phyloP scores from a whole-genome alignment of 192 early-diverging fungal genomes.

The Spizellomyces sp. region DNA sequence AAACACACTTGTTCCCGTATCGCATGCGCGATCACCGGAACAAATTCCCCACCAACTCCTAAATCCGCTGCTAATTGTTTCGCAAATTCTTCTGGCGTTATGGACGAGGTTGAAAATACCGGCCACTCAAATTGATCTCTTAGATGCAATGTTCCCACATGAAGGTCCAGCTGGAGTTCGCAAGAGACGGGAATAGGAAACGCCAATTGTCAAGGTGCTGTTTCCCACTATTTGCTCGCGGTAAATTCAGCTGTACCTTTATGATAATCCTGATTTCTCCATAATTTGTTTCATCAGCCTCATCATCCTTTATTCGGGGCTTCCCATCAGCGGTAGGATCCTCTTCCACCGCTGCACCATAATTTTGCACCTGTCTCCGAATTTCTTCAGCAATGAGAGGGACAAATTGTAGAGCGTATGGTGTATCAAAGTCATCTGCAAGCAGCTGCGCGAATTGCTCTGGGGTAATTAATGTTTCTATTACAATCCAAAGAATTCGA shows the following conservation, averaged over 20 bases:
- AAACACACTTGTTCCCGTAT: slow-evolving; percentile 74
- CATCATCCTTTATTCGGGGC: slow-evolving; percentile 29
- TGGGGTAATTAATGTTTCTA: slow-evolving; percentile 46
- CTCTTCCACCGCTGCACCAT: slow-evolving; percentile 39
- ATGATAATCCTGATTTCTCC: slow-evolving; percentile 44
- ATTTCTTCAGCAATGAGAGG: slow-evolving; percentile 72
- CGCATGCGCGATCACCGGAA: slow-evolving; percentile 70
- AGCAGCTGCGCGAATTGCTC: slow-evolving; percentile 45
- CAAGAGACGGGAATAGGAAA: neutral
- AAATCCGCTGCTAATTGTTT: slow-evolving; percentile 67
- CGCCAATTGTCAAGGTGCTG: neutral
- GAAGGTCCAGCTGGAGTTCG: slow-evolving; percentile 68
- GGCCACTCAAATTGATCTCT: slow-evolving; percentile 96
- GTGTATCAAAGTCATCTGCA: slow-evolving; percentile 42
- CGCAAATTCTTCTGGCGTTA: slow-evolving; percentile 74
- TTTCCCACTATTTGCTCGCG: neutral
- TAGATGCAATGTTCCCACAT: slow-evolving; percentile 78
- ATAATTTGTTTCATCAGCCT: slow-evolving; percentile 20
- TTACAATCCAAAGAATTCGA: neutral
- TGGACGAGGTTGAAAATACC: slow-evolving; percentile 57
- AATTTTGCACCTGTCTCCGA: slow-evolving; percentile 68
- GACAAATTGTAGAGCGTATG: slow-evolving; percentile 53
- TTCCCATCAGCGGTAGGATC: slow-evolving; percentile 32
- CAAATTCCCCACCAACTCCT: slow-evolving; percentile 80
- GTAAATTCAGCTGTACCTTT: slow-evolving; percentile 17